A percentile compares a stretch with the other conserved stretches of the same genome.
phyloP scores from a whole-genome alignment of 257 asterid species.

The Avicennia marina region DNA sequence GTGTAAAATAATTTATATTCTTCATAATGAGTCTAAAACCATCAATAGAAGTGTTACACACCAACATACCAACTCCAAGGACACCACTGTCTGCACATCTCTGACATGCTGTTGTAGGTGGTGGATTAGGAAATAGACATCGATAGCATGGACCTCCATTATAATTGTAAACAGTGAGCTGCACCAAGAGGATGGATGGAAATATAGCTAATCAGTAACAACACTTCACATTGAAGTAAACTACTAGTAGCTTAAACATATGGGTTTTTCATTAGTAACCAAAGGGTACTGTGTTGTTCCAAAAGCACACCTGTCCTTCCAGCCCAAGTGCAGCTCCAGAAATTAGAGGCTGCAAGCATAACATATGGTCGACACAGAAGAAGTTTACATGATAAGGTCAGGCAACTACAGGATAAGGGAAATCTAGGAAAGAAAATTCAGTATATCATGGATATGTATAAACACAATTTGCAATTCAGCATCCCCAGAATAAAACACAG shows the following conservation, averaged over 20 bases:
- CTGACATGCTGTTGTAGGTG: conserved; percentile 94
- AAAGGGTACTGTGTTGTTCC: conserved; percentile 8
- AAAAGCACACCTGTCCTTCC: conserved; percentile 82
- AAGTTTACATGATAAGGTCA: neutral
- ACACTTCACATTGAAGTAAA: neutral
- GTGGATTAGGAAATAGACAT: conserved; percentile 94
- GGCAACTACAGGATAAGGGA: neutral
- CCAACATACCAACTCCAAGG: conserved; percentile 83
- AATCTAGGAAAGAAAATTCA: neutral
- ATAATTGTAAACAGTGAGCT: conserved; percentile 90
- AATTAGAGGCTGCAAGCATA: conserved; percentile 65
- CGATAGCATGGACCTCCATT: conserved; percentile 95
- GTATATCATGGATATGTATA: too few species aligned
- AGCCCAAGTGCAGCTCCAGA: conserved; percentile 99
- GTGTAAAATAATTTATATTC: neutral
- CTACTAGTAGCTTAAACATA: neutral
- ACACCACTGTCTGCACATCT: conserved; percentile 96
- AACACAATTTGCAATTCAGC: neutral
- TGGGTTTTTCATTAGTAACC: conserved; percentile 1
- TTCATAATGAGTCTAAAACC: neutral
- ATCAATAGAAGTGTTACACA: neutral
- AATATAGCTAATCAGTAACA: too few species aligned
- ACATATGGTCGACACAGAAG: neutral
- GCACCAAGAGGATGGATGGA: too few species aligned
- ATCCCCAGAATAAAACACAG: neutral